Base-by-base conservation (phyloP, 2,329 filamentous ascomycete genomes). In the Bipolaris oryzae region DNA sequence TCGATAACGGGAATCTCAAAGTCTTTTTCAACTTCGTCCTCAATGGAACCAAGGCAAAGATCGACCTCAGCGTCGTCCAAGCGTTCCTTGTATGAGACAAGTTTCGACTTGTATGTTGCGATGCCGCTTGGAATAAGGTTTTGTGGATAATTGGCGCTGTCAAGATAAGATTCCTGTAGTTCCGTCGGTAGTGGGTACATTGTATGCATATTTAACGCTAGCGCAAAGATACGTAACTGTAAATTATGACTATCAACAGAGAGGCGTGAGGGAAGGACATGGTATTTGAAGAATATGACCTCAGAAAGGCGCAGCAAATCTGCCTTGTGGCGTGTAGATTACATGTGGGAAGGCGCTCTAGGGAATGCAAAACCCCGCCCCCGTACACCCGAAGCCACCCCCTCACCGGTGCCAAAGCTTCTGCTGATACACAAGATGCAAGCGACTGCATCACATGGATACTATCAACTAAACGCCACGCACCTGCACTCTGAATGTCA, bases 1-100 rank as follows among this genome's bases (percentile, higher is more conserved):
- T 67, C 63, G 10, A 58, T 52, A 7, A 66, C 50, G 1, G 61
- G 63, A 20, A 67, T 54, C 9, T 66, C 61, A 28, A 62, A 61
- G 21, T 34, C 42, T 6, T 43, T 31, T 2, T 50, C 53, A 20
- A 60, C 50, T 15, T 62, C 42, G 25, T 60, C 55, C 20, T 53
- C 16, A 5, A 31, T 21, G 13, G 37, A 21, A 35, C 43, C 23
- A 20, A 64, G 60, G 41, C 55, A 66, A n/a, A 66, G 53, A 16
- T 66, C 44, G 3, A 45, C 16, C 21, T 53, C 57, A 11, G 43
- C 52, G 28, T 39, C 23, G 39, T 64, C 58, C 5, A 67, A 48
- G 4, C 55, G 58, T 23, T 42, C 35, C 23, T 43, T 60, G 41
- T 61, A 65, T 2, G 60, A 60, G n/a, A 21, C 20, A 1, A 67